These are phyloP conservation scores for Lactifluus volemus DNA, from an alignment of 768 basidiomycete species.

Conservation along the genomic window DNA sequence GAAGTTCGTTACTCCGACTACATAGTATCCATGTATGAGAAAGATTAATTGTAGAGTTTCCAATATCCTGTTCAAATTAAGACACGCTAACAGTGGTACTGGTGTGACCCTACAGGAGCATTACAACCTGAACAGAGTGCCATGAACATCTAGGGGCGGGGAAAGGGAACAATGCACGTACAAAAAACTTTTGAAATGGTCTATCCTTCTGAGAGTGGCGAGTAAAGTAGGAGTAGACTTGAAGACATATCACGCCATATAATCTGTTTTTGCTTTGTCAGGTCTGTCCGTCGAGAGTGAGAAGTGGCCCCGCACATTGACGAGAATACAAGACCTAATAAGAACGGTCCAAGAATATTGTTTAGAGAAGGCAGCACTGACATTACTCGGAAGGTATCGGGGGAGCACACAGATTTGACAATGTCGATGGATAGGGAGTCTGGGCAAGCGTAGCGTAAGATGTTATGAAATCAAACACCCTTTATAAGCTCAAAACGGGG, in stretches of 20 bases:
- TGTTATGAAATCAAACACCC: background rate
- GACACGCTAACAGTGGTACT: background rate
- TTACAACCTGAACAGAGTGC: background rate
- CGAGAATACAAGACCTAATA: background rate
- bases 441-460: too few relatives aligned
- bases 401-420: background rate
- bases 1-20: slow-evolving; percentile 1
- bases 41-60: background rate
- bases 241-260: background rate
- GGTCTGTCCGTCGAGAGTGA: background rate
- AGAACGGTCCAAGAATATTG: background rate
- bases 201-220: background rate
- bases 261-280: background rate
- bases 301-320: background rate
- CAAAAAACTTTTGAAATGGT: background rate
- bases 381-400: too few relatives aligned
- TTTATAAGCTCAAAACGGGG: background rate
- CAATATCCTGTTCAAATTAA: background rate
- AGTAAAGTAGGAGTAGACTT: background rate
- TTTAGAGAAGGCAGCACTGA: background rate
- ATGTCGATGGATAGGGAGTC: background rate
- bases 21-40: background rate
- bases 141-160: background rate
- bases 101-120: background rate
- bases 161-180: background rate